Evolutionary conservation across 2,329 filamentous ascomycete species (phyloP).

Genomic region (Diplodia corticola): DNA sequence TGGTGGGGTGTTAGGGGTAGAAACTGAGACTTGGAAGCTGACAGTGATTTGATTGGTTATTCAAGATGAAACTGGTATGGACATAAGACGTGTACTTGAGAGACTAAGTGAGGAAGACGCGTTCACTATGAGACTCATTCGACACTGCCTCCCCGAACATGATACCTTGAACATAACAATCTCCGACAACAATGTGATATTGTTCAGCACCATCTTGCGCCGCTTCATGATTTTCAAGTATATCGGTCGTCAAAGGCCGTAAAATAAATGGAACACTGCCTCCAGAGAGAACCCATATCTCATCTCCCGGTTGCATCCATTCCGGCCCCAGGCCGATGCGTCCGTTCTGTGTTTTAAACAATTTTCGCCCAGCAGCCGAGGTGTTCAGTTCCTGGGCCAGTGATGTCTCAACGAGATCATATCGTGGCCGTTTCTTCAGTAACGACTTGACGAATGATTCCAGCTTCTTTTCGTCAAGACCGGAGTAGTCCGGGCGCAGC

Average conservation of each 20-base stretch:
- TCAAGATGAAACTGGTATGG: background rate
- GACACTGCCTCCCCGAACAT: background rate
- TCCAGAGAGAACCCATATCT: background rate
- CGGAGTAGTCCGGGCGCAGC: background rate
- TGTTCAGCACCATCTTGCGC: background rate
- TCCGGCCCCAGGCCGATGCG: background rate
- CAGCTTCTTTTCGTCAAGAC: background rate
- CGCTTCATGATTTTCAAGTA: no score
- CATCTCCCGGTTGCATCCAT: background rate
- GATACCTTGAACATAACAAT: slow-evolving; percentile 7
- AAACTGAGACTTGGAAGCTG: no score
- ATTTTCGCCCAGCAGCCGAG: background rate
- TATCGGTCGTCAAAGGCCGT: background rate
- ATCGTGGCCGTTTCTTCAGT: background rate
- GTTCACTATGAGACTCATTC: background rate
- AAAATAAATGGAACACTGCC: background rate
- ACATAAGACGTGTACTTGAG: background rate
- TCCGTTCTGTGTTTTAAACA: background rate
- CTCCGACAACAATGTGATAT: background rate
- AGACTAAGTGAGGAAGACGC: background rate
- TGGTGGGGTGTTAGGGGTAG: no score
- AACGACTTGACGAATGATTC: background rate
- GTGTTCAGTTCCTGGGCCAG: background rate
- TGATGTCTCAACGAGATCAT: background rate
- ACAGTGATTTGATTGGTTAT: no score